phyloP scores from a whole-genome alignment of 1,284 basidiomycete species.

The Boletus semigastroideus region DNA sequence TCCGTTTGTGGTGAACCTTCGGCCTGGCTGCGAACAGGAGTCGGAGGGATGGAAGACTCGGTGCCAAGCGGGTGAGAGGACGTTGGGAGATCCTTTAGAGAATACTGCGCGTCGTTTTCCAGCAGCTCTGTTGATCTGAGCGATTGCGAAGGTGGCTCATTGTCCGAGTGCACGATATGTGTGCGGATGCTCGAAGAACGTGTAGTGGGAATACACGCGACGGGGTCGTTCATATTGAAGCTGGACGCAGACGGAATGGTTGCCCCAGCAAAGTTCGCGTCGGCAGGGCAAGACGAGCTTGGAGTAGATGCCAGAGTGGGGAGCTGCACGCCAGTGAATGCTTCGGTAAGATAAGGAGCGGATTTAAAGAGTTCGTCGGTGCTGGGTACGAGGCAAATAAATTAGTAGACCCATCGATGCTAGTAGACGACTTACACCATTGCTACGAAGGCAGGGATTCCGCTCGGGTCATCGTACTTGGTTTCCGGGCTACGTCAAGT shows the following conservation, averaged over 20 bases:
- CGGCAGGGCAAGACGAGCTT: slow-evolving; percentile 25
- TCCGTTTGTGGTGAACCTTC: neutral
- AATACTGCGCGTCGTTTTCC: neutral
- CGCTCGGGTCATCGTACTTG: slow-evolving; percentile 63
- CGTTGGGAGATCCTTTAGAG: neutral
- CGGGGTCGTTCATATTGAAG: slow-evolving; percentile 15
- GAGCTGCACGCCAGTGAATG: slow-evolving; percentile 38
- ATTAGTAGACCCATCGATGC: neutral
- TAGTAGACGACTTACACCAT: slow-evolving; percentile 50
- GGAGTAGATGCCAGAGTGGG: slow-evolving; percentile 24
- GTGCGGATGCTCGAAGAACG: slow-evolving; percentile 26
- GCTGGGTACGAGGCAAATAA: slow-evolving; percentile 34
- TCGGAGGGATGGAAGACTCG: neutral
- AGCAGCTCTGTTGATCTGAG: neutral
- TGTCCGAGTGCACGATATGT: slow-evolving; percentile 14
- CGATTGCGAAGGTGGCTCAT: neutral
- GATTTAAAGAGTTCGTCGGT: slow-evolving; percentile 73
- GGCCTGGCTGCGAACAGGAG: neutral
- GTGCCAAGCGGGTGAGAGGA: neutral
- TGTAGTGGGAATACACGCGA: neutral
- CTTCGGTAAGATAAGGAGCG: slow-evolving; percentile 66
- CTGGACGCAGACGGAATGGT: neutral
- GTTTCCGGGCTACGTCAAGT: slow-evolving; percentile 43
- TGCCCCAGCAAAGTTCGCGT: neutral
- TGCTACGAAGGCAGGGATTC: slow-evolving; percentile 64